Evolutionary conservation across 163 green algal genomes (phyloP).

Genomic region (Scenedesmus sp.): DNA sequence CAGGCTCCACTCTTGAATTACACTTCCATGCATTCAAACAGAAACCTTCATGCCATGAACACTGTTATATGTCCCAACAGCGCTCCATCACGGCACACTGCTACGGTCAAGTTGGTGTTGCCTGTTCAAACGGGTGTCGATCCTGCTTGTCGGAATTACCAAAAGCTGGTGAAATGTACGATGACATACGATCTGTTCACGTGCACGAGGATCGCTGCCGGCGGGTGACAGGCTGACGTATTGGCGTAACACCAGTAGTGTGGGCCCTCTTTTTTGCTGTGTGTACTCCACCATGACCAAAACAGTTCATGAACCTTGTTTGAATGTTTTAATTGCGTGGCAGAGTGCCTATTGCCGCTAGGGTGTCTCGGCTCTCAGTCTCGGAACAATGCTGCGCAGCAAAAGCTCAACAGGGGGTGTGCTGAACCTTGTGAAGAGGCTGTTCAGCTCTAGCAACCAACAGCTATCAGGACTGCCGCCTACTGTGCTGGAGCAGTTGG

Average conservation of each 20-base stretch:
- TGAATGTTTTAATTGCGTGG: background rate
- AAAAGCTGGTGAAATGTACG: too few species aligned
- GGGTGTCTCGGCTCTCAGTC: background rate
- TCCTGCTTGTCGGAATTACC: too few species aligned
- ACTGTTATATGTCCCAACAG: too few species aligned
- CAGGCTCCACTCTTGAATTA: background rate
- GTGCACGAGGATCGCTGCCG: background rate
- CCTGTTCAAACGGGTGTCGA: too few species aligned
- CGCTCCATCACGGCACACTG: too few species aligned
- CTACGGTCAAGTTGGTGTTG: too few species aligned
- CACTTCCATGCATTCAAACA: too few species aligned
- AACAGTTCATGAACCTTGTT: too few species aligned
- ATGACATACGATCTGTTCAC: background rate
- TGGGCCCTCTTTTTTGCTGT: background rate
- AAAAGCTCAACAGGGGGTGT: background rate
- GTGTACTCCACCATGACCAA: background rate
- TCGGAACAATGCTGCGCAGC: constrained; percentile 7
- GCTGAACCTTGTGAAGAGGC: background rate
- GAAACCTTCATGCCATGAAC: too few species aligned
- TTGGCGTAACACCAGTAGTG: background rate
- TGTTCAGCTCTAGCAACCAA: background rate
- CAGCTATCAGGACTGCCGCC: background rate
- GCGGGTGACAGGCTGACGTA: background rate
- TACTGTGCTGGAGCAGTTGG: constrained; percentile 10
- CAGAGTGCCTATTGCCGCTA: background rate